A percentile compares a stretch with the other conserved stretches of the same genome.
phyloP scores from a whole-genome alignment of 2,329 filamentous ascomycete species.

The Colletotrichum gigasporum region DNA sequence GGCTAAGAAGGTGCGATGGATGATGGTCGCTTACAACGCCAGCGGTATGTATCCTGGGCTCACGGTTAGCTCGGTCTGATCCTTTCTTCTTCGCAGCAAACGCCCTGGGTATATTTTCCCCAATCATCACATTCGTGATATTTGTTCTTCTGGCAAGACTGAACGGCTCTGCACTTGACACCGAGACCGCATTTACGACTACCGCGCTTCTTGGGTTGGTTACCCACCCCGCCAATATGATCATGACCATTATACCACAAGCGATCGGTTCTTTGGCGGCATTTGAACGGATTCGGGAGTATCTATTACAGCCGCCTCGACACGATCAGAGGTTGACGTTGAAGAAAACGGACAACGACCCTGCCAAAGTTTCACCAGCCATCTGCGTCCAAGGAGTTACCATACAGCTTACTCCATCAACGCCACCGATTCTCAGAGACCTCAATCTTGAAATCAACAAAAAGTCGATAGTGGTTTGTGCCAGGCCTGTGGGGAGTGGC shows the following conservation, averaged over 20 bases:
- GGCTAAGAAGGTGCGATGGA: conserved; percentile 22
- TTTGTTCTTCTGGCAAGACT: not conserved
- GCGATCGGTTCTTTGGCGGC: conserved; percentile 28
- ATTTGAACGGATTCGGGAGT: conserved; percentile 34
- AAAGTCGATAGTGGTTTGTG: conserved; percentile 2
- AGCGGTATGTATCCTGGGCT: not conserved
- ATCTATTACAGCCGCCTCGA: conserved; percentile 20
- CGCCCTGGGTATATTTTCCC: conserved; percentile 33
- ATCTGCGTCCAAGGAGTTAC: not conserved
- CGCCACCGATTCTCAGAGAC: not conserved
- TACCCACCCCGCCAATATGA: conserved; percentile 31
- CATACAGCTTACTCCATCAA: not conserved
- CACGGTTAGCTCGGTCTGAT: not conserved
- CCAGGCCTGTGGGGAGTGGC: conserved; percentile 27
- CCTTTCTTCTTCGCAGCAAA: conserved; percentile 18
- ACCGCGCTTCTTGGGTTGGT: conserved; percentile 35
- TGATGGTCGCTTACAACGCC: conserved; percentile 29
- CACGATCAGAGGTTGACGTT: not conserved
- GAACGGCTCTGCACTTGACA: not conserved
- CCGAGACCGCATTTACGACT: conserved; percentile 33
- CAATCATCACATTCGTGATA: not conserved
- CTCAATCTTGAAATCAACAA: not conserved
- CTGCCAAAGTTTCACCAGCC: not conserved
- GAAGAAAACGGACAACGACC: not conserved
- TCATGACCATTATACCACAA: conserved; percentile 24